phyloP scores from a whole-genome alignment of 2,329 filamentous ascomycete genomes.

The Diaporthe helianthi region DNA sequence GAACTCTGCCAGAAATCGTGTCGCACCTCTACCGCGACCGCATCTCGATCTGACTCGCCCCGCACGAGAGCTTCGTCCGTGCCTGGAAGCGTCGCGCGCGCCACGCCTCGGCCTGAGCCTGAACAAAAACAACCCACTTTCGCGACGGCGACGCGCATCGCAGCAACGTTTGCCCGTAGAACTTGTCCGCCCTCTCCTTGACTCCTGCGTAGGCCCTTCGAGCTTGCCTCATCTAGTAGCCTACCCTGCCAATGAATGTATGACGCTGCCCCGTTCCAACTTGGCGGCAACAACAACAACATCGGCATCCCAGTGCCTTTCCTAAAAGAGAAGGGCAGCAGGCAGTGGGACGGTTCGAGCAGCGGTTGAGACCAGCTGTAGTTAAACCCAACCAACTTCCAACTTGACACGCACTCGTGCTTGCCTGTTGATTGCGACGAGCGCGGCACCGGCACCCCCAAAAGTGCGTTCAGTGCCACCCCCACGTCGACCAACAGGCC shows the following conservation, averaged over 20 bases:
- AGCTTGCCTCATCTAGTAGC: slow-evolving; percentile 19
- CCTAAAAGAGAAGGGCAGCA: neutral
- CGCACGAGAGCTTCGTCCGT: neutral
- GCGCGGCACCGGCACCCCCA: neutral
- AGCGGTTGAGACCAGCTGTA: slow-evolving; percentile 31
- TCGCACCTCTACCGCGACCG: slow-evolving; percentile 32
- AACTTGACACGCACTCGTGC: neutral
- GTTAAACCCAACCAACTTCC: slow-evolving; percentile 25
- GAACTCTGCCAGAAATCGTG: slow-evolving; percentile 10
- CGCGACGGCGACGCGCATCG: slow-evolving; percentile 18
- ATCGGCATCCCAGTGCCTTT: neutral
- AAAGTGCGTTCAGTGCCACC: neutral
- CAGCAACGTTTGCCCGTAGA: slow-evolving; percentile 1
- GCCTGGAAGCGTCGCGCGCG: slow-evolving; percentile 19
- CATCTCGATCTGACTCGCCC: neutral
- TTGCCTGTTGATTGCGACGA: neutral
- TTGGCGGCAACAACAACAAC: slow-evolving; percentile 6
- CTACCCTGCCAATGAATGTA: slow-evolving; percentile 22
- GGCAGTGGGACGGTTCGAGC: neutral
- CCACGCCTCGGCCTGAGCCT: slow-evolving; percentile 6
- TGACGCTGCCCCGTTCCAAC: slow-evolving; percentile 16
- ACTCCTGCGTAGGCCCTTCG: slow-evolving; percentile 20
- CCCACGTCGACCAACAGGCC: neutral
- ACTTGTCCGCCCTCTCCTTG: slow-evolving; percentile 13
- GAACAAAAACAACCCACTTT: slow-evolving; percentile 23